Evolutionary conservation across 73 alveolate species (phyloP).

Genomic region (Effrenium voratum): DNA sequence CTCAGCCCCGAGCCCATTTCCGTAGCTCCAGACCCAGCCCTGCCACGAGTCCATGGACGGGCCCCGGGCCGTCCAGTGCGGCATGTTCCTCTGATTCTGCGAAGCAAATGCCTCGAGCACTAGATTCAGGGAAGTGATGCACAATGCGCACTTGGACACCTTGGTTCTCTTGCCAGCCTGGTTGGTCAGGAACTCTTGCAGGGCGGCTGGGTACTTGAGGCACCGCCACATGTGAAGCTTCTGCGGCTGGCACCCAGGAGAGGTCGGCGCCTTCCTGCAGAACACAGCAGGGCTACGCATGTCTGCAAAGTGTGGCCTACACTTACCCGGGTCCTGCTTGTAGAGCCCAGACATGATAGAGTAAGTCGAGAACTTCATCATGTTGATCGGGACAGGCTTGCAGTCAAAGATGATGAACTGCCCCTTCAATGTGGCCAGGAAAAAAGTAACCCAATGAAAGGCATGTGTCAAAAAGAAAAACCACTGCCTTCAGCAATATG

Average conservation of each 20-base stretch:
- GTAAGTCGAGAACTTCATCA: not conserved
- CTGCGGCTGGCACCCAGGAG: not conserved
- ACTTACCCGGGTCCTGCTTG: not conserved
- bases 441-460: not conserved
- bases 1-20: constrained; percentile 1
- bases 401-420: not conserved
- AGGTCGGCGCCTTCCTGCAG: not conserved
- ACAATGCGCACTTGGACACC: not conserved
- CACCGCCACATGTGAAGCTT: constrained; percentile 37
- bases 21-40: constrained; percentile 29
- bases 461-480: not conserved
- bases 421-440: not conserved
- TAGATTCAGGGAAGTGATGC: not conserved
- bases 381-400: constrained; percentile 11
- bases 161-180: not conserved
- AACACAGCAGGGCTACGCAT: too few relatives aligned
- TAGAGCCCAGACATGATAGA: not conserved
- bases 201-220: not conserved
- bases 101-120: not conserved
- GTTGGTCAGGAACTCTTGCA: not conserved
- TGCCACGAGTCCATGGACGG: not conserved
- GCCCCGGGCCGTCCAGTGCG: not conserved
- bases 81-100: not conserved
- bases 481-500: not conserved
- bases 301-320: too few relatives aligned